Conservation (phyloP, 2,329 filamentous ascomycete genomes). For the Penicillium vulpinum region DNA sequence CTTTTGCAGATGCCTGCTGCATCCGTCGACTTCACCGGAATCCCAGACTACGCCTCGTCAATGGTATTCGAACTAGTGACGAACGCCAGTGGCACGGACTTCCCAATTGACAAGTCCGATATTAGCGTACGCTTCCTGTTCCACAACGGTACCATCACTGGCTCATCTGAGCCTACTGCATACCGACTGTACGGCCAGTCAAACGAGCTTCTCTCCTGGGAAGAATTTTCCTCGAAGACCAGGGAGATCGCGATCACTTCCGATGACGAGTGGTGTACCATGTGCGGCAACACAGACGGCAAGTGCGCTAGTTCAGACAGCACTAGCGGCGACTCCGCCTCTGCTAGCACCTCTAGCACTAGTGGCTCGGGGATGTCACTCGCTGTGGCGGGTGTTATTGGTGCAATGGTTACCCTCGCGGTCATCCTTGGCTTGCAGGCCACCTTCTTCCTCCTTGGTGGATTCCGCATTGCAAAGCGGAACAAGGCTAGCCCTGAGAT, state of each 20-base stretch:
- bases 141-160: slow-evolving; percentile 60
- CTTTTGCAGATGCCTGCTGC: slow-evolving; percentile 53
- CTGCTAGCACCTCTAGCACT: slow-evolving; percentile 18
- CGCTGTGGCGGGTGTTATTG: slow-evolving; percentile 78
- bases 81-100: slow-evolving; percentile 42
- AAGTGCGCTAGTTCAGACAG: slow-evolving; percentile 55
- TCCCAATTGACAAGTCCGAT: slow-evolving; percentile 49
- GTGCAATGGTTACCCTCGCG: slow-evolving; percentile 66
- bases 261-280: slow-evolving; percentile 68
- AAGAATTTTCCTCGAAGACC: slow-evolving; percentile 65
- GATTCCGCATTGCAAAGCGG: slow-evolving; percentile 61
- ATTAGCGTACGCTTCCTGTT: slow-evolving; percentile 62
- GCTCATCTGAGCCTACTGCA: slow-evolving; percentile 46
- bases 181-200: slow-evolving; percentile 64
- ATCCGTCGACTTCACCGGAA: slow-evolving; percentile 66
- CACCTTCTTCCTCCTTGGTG: slow-evolving; percentile 56
- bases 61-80: slow-evolving; percentile 76
- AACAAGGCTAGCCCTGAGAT: slow-evolving; percentile 24
- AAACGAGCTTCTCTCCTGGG: slow-evolving; percentile 63
- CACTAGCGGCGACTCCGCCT: slow-evolving; percentile 27
- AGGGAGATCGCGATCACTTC: slow-evolving; percentile 65
- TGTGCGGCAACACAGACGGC: slow-evolving; percentile 72
- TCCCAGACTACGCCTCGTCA: slow-evolving; percentile 80
- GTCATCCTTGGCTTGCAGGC: slow-evolving; percentile 61
- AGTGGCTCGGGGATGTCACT: slow-evolving; percentile 56